Evolutionary conservation across 306 rosid species (phyloP), one percentile per base, ranked within the genome.

Genomic region (Adenanthera pavonina): DNA sequence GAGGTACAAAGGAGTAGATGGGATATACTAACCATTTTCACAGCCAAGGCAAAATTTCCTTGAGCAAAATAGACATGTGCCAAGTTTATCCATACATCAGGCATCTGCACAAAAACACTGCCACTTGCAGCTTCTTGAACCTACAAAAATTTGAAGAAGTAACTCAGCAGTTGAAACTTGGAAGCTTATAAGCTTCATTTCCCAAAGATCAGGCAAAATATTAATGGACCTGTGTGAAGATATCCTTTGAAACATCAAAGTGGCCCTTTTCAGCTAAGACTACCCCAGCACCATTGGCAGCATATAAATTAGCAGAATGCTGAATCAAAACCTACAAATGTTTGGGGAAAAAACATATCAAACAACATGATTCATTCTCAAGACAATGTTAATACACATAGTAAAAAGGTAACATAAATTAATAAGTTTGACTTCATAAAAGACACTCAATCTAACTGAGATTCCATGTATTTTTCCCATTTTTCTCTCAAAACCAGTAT

Each of bases 91-190:
- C 99, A 93, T 84, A 95, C 99, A 81, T 95, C 99, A 48, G 99
- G 97, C 97, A 93, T 95, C 93, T 96, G 98, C 85, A 96, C 97
- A 89, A 96, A 93, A 85, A 96, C 92, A 86, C 88, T 92, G 47
- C 99, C 99, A 80, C 99, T 96, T 79, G 99, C 99, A 82, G 98
- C 99, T 96, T 96, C 99, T 91, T 93, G 99, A 84, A 96, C 99
- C 99, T 96, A 60, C 51, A 81, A 85, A 62, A 78, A 76, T 56
- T 69, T 44, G 25, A 76, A 52, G 78, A 88, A 79, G 67, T 53
- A 73, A 84, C 33, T 64, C 34, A 67, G 60, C 25, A 61, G 76
- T 79, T 66, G 65, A 79, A 73, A 61, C 78, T 77, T 67, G 53
- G 74, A 75, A 88, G 46, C 78, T 49, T 73, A 81, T 52, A 73